Conservation (phyloP, 257 asterid species). For the Buddleja alternifolia region DNA sequence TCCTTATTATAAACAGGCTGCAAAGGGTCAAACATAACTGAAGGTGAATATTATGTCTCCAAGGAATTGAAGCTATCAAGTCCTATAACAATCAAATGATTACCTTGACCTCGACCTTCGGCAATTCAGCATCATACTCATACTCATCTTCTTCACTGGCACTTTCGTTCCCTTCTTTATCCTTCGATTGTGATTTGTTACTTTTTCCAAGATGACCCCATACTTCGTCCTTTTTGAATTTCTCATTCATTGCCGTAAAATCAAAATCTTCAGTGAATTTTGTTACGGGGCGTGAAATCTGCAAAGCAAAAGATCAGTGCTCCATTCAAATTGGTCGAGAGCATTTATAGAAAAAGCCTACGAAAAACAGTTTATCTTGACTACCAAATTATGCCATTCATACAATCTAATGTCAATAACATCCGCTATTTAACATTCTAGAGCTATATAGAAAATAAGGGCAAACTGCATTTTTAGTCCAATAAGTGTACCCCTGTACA, state of each 20-base stretch:
- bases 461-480: too few relatives aligned
- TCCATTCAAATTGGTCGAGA: not conserved
- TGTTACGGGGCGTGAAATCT: slow-evolving; percentile 67
- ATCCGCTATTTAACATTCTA: not conserved
- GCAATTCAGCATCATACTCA: slow-evolving; percentile 58
- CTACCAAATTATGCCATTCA: too few relatives aligned
- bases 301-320: slow-evolving; percentile 26
- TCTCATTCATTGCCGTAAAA: slow-evolving; percentile 95
- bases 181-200: slow-evolving; percentile 49
- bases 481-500: too few relatives aligned
- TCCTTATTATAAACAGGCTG: slow-evolving; percentile 91
- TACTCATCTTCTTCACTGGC: slow-evolving; percentile 62
- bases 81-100: slow-evolving; percentile 1
- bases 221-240: slow-evolving; percentile 95
- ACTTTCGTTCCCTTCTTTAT: slow-evolving; percentile 56
- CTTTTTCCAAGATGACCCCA: slow-evolving; percentile 97
- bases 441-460: too few relatives aligned
- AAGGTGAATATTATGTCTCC: slow-evolving; percentile 4
- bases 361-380: not conserved
- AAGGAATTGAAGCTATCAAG: not conserved
- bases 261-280: slow-evolving; percentile 94
- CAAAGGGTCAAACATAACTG: slow-evolving; percentile 19
- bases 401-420: not conserved
- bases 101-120: slow-evolving; percentile 67
- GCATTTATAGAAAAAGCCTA: not conserved